A percentile compares a stretch with the other conserved stretches of the same genome.
Evolutionary conservation across 2,329 filamentous ascomycete genomes (phyloP).

Genomic region (Arthrobotrys sphaeroides): DNA sequence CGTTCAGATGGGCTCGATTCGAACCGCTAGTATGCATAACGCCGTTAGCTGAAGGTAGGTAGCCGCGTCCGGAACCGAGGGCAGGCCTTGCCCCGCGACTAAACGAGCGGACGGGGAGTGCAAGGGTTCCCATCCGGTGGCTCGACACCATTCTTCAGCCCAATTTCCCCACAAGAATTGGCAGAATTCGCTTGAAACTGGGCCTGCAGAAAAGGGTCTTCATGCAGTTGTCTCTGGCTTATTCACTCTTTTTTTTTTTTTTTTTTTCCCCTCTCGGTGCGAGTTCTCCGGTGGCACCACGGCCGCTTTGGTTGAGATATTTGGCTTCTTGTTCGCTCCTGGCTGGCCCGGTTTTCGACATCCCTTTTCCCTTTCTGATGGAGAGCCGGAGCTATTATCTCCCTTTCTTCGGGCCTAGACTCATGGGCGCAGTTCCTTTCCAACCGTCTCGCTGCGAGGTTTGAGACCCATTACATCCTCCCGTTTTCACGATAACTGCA

Average conservation of each 20-base stretch:
- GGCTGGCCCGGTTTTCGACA: not conserved
- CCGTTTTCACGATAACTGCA: not conserved
- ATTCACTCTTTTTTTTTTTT: too few relatives aligned
- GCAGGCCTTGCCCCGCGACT: conserved; percentile 30
- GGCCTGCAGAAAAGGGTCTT: not conserved
- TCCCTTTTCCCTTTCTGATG: conserved; percentile 2
- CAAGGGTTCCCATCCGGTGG: conserved; percentile 18
- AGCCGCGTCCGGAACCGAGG: conserved; percentile 16
- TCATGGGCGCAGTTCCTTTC: not conserved
- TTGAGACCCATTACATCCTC: not conserved
- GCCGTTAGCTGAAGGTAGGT: not conserved
- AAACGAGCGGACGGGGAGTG: conserved; percentile 7
- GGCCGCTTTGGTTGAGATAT: not conserved
- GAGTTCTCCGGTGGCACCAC: conserved; percentile 19
- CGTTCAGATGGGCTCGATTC: not conserved
- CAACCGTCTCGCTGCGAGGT: not conserved
- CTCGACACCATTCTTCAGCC: conserved; percentile 2
- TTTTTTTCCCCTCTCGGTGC: conserved; percentile 18
- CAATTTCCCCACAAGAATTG: conserved; percentile 49
- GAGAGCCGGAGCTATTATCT: too few relatives aligned
- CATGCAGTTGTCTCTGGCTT: conserved; percentile 1
- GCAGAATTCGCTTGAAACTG: conserved; percentile 47
- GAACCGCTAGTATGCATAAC: conserved; percentile 7
- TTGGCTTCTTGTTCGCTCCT: conserved; percentile 12
- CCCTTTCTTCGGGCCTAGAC: not conserved